Base-by-base conservation (phyloP, 257 asterid species). In the Jaltomata sinuosa region DNA sequence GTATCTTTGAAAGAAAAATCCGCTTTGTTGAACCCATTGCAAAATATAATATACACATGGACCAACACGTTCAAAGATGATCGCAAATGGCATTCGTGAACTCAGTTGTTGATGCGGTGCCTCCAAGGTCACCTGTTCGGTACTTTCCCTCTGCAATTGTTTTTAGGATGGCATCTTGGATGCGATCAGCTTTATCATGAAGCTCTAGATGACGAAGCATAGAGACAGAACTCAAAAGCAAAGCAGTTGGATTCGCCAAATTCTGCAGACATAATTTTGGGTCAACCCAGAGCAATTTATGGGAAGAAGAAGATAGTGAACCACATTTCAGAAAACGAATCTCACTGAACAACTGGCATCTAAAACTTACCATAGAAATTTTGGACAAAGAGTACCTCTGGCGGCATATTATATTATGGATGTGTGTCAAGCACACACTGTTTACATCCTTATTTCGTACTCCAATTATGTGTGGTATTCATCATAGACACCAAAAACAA, bases 211-310 rank as follows among this genome's bases (percentile, higher is more conserved):
- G 99, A 32, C 92, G 94, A 87, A 95, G 84, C 99, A 95, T 95
- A 14, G 92, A 53, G 34, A 95, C 99, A 1, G 94, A 61, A 81
- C 99, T 95, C 87, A 95, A 91, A 84, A 95, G 99, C 91, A 95
- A 86, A 32, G 99, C 99, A 18, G 99, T 95, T 81, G 99, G 99
- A 82, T 96, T 96, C 21, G 99, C 99, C 96, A 96, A 59, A 90
- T 96, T 93, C 99, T 96, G 88, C 91, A 86, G 0, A 4, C 3
- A 81, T 69, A 40, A 81, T 42, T 59, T 47, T 18, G 57, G 55
- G 45, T 81, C 59, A 81, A 81, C 31, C 16, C 11, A 32, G 54
- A 36, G 38, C n/a, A 45, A 15, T 74, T 49, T 27, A 77, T 49
- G 5, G 6, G 1, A 49, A 25, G 25, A 74, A 14, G 57, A 47